Percentiles rank a stretch among this genome's conserved stretches.
Conservation (phyloP, 305 asterid species). For the Fraxinus baroniana region DNA sequence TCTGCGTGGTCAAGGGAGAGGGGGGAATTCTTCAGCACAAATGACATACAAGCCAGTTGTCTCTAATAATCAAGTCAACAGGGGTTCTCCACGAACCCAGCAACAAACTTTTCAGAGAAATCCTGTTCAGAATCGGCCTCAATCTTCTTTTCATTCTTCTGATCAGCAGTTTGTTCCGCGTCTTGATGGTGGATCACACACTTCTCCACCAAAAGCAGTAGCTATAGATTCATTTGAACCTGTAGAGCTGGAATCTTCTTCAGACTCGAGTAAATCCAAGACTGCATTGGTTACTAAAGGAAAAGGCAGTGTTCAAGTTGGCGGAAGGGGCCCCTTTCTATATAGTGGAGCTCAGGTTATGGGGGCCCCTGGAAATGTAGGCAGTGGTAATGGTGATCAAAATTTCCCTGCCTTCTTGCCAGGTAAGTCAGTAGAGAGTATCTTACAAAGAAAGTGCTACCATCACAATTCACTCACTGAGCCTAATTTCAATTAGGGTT, state of each 20-base stretch:
- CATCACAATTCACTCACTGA: constrained; percentile 8
- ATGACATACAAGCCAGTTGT: constrained; percentile 63
- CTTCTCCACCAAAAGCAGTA: constrained; percentile 59
- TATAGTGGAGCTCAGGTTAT: constrained; percentile 76
- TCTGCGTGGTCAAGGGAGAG: constrained; percentile 74
- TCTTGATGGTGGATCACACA: constrained; percentile 48
- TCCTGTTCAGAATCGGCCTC: constrained; percentile 36
- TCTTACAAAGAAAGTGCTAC: neutral
- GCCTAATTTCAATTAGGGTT: neutral
- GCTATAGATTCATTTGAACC: constrained; percentile 13
- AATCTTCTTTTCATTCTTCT: constrained; percentile 36
- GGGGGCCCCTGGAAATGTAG: constrained; percentile 63
- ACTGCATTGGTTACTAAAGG: constrained; percentile 68
- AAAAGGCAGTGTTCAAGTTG: constrained; percentile 55
- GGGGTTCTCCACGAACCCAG: constrained; percentile 50
- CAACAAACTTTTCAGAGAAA: constrained; percentile 39
- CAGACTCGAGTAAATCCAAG: constrained; percentile 46
- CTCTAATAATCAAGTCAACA: constrained; percentile 56
- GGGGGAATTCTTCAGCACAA: constrained; percentile 45
- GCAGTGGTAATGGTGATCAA: constrained; percentile 62
- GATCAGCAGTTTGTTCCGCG: constrained; percentile 47
- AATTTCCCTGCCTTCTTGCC: constrained; percentile 90
- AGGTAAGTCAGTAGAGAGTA: constrained; percentile 36
- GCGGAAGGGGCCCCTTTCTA: constrained; percentile 67
- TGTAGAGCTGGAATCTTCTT: constrained; percentile 1